Percentiles rank a stretch among this genome's conserved stretches.
phyloP scores from a whole-genome alignment of 2,329 filamentous ascomycete genomes.

The Raffaelea deltoideospora region DNA sequence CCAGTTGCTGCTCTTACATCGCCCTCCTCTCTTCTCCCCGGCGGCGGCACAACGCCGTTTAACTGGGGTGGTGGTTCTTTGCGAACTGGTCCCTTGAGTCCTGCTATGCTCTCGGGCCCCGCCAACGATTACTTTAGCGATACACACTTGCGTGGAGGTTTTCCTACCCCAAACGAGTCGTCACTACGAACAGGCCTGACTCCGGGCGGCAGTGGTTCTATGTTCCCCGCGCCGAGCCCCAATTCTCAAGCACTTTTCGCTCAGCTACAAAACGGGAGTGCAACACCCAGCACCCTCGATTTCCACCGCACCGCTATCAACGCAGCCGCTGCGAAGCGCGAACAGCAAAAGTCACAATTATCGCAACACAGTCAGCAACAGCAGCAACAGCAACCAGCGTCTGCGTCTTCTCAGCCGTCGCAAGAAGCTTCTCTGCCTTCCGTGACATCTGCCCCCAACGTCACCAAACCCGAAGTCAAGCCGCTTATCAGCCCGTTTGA shows the following conservation, averaged over 20 bases:
- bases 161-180: conserved; percentile 93
- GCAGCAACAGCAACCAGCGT: conserved; percentile 16
- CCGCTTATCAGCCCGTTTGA: conserved; percentile 54
- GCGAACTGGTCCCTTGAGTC: conserved; percentile 82
- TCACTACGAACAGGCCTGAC: conserved; percentile 82
- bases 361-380: conserved; percentile 10
- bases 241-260: conserved; percentile 74
- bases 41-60: conserved; percentile 56
- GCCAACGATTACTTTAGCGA: conserved; percentile 79
- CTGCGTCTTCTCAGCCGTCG: conserved; percentile 36
- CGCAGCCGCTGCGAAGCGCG: conserved; percentile 52
- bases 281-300: conserved; percentile 80
- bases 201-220: conserved; percentile 86
- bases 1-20: conserved; percentile 85
- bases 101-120: conserved; percentile 89
- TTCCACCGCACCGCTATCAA: conserved; percentile 88
- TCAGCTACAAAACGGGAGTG: conserved; percentile 62
- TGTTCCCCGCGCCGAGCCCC: conserved; percentile 87
- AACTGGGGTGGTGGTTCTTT: conserved; percentile 75
- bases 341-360: conserved; percentile 20
- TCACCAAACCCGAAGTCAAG: conserved; percentile 34
- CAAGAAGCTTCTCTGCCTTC: conserved; percentile 31
- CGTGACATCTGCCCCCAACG: conserved; percentile 15
- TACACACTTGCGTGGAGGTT: conserved; percentile 63
- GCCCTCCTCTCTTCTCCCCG: conserved; percentile 65